Base-by-base conservation (phyloP, 2,329 filamentous ascomycete species). In the Colletotrichum acutatum region DNA sequence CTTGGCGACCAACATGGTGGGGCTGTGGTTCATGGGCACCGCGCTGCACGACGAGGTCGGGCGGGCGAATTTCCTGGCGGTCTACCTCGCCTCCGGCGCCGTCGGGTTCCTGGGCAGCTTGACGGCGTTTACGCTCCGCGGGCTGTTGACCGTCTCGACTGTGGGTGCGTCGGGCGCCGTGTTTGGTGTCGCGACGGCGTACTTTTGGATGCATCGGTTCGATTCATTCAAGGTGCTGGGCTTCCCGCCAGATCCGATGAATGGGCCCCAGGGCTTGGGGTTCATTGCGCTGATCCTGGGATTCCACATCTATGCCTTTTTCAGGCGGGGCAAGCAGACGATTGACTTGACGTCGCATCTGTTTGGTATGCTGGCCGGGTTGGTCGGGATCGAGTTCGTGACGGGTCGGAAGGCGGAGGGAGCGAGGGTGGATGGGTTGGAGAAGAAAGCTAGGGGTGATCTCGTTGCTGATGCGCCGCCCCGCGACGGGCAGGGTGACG, bases 21-120 rank as follows among this genome's bases (percentile, higher is more conserved):
- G 88, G 53, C 84, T 96, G 5, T 92, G 87, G 84, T 84, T 94
- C 77, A 85, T 95, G 22, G 94, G 93, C 28, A 88, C 88, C 11
- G 85, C 87, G 1, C 84, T 94, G 42, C 92, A 94, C 81, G 91
- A 94, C 74, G 91, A 94, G 76, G 83, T 94, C 30, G 93, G 92
- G 12, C 87, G 93, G 12, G 91, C 88, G 16, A 86, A 89, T 68
- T 94, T 95, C 82, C 82, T 95, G 24, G 88, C 91, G n/a, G 82
- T 94, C 37, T 94, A 92, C 80, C 75, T 93, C 37, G 83, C 86
- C 8, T 86, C 87, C 7, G 92, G 92, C 65, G 84, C 86, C 1
- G 56, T 90, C 1, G 90, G 89, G 9, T 90, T 89, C 72, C 86
- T 91, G 73, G 83, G 86, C n/a, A 90, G 89, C 57, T 83, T 95